Percentiles rank a stretch among this genome's conserved stretches.
These are phyloP conservation scores for Rostrohypoxylon terebratum DNA, from an alignment of 495 filamentous ascomycete genomes.

Conservation along the genomic window DNA sequence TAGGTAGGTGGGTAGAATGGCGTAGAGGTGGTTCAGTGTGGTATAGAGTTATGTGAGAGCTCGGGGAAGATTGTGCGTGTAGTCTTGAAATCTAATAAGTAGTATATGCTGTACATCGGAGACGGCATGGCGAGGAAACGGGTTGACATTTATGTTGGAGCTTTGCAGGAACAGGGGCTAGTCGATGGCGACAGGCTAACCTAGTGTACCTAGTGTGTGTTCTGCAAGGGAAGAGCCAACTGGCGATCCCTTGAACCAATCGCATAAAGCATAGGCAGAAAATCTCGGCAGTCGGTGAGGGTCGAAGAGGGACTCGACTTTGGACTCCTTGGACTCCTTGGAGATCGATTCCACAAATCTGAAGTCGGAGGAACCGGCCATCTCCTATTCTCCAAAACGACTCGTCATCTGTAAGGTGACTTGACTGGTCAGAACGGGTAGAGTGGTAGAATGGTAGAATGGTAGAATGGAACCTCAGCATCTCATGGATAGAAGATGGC, in stretches of 20 bases:
- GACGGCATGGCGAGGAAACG: slow-evolving; percentile 25
- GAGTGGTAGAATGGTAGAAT: slow-evolving; percentile 13
- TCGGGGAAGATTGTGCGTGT: slow-evolving; percentile 3
- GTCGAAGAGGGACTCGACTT: slow-evolving; percentile 24
- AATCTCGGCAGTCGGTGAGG: slow-evolving; percentile 46
- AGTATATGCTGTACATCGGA: slow-evolving; percentile 16
- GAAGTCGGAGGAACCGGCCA: slow-evolving; percentile 27
- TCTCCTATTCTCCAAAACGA: slow-evolving; percentile 41
- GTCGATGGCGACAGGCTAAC: slow-evolving; percentile 44
- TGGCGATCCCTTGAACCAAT: slow-evolving; percentile 41
- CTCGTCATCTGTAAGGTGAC: slow-evolving; percentile 41
- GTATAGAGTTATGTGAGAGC: slow-evolving; percentile 14
- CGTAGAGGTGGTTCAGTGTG: slow-evolving; percentile 8
- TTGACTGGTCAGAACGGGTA: too few species aligned
- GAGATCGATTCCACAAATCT: slow-evolving; percentile 43
- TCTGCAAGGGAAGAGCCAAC: slow-evolving; percentile 42
- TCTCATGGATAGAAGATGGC: slow-evolving; percentile 15
- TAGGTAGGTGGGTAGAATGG: slow-evolving; percentile 19
- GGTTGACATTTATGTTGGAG: slow-evolving; percentile 42
- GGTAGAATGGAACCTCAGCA: neutral
- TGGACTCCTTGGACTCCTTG: too few species aligned
- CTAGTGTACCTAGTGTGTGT: slow-evolving; percentile 41
- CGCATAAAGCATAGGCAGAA: slow-evolving; percentile 32
- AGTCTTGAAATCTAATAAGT: neutral
- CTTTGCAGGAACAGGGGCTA: slow-evolving; percentile 37